Evolutionary conservation across 192 early-diverging fungal species (phyloP), one percentile per base, ranked within the genome.

Genomic region (Glomus cerebriforme): DNA sequence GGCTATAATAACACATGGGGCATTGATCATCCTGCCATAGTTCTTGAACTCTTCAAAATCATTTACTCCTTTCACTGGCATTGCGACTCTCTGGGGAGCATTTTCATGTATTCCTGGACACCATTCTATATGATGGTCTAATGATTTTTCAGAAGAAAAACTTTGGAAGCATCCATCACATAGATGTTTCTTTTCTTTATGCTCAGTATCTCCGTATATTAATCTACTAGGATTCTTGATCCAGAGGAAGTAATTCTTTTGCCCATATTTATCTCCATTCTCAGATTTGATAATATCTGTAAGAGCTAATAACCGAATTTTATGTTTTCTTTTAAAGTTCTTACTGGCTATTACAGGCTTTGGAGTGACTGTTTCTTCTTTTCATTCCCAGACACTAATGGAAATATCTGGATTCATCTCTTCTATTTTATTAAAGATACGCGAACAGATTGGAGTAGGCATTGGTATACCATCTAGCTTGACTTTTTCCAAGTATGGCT

Each of bases 151-250:
- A 5, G 66, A 68, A 34, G 27, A 15, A 27, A 27, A 68, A 34
- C 66, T 68, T 12, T 12, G 66, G 2, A 68, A 12, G 34, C 66
- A 68, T 12, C 15, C 5, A 5, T 29, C 24, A 15, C 66, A 68
- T 5, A 68, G 66, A 68, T 68, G 34, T 15, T 68, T 68, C 26
- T 68, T 68, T 17, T 68, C 26, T 31, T 68, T 15, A 35, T 68
- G 27, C 2, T 2, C 27, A 35, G 17, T 68, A 68, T 68, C 32
- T 68, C 27, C 24, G 66, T 34, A 68, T 31, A 68, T 15, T 68
- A 68, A 68, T 34, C 7, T 27, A 68, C 24, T 35, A 24, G 5
- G 27, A 31, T 68, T 68, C 34, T 68, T 68, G 15, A 68, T 68
- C 32, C 66, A 68, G 3, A 68, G 66, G 24, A 68, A 68, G 37